phyloP scores from a whole-genome alignment of 441 rosid species.

The Euphorbia schlechtendalii region DNA sequence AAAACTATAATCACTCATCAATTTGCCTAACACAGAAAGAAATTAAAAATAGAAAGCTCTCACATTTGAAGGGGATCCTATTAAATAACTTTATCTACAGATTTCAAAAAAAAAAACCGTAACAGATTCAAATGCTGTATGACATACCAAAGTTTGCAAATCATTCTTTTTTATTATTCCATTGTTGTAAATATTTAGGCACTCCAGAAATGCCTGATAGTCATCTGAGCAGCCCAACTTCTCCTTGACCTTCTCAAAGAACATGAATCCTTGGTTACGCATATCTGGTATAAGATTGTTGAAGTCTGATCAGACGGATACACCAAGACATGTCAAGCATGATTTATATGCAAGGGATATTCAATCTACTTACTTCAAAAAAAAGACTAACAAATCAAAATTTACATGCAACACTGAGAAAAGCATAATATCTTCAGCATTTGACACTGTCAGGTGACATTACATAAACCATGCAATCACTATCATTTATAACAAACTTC shows the following conservation, averaged over 20 bases:
- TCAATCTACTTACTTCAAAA: constrained; percentile 3
- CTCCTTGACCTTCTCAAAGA: constrained; percentile 97
- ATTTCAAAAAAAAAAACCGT: constrained; percentile 15
- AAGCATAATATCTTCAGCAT: constrained; percentile 3
- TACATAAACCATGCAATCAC: too few relatives aligned
- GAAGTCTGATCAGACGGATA: constrained; percentile 9
- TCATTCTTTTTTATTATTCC: constrained; percentile 74
- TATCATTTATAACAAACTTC: background rate
- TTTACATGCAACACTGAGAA: too few relatives aligned
- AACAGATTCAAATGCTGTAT: constrained; percentile 8
- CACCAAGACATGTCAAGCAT: background rate
- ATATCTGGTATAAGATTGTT: constrained; percentile 49
- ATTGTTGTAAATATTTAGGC: constrained; percentile 74
- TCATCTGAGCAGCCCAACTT: constrained; percentile 75
- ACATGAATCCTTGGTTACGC: constrained; percentile 70
- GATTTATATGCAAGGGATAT: background rate
- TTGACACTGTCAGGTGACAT: background rate
- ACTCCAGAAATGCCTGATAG: constrained; percentile 86
- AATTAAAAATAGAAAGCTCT: background rate
- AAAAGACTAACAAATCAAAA: too few relatives aligned
- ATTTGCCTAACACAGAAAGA: background rate
- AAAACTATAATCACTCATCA: background rate
- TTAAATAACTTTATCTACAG: background rate
- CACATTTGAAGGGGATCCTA: background rate
- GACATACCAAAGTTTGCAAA: constrained; percentile 74